Percentiles rank a stretch among this genome's conserved stretches.
These are phyloP conservation scores for Cytidiella melzeri DNA, from an alignment of 768 basidiomycete species.

Conservation along the genomic window DNA sequence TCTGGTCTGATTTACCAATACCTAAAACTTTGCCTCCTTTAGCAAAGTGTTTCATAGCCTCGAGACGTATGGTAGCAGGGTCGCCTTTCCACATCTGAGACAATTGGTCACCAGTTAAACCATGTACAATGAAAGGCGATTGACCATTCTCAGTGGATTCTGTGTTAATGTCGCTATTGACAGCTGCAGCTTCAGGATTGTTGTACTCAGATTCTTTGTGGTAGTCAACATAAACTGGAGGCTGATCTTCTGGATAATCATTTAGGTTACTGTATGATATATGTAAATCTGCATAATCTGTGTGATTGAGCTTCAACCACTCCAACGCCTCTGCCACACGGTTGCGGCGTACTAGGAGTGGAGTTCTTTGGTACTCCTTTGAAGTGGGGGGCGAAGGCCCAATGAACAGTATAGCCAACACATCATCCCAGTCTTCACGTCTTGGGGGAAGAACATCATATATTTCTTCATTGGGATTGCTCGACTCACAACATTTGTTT, in stretches of 20 bases:
- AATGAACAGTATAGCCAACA: constrained; percentile 26
- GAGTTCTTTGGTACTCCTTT: constrained; percentile 21
- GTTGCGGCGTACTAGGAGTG: constrained; percentile 8
- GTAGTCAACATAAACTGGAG: constrained; percentile 12
- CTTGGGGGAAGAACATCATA: constrained; percentile 29
- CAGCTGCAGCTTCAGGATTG: neutral
- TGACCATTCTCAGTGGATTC: constrained; percentile 15
- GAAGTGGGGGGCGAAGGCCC: constrained; percentile 24
- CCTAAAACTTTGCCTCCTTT: constrained; percentile 23
- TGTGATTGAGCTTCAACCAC: neutral
- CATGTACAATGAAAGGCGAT: constrained; percentile 35
- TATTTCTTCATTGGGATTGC: constrained; percentile 25
- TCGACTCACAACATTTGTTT: constrained; percentile 29
- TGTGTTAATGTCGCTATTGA: neutral
- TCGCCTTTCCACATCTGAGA: constrained; percentile 12
- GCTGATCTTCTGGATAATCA: constrained; percentile 14
- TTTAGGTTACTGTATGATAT: constrained; percentile 1
- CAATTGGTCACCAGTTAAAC: constrained; percentile 24
- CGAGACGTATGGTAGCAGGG: constrained; percentile 11
- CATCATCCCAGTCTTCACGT: constrained; percentile 26
- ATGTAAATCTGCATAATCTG: neutral
- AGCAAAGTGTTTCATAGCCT: constrained; percentile 26
- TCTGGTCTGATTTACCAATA: constrained; percentile 22
- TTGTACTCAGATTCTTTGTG: neutral
- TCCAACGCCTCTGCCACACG: constrained; percentile 8